Percentiles rank a stretch among this genome's conserved stretches.
Conservation (phyloP, 2,329 filamentous ascomycete species). For the Talaromyces verruculosus region DNA sequence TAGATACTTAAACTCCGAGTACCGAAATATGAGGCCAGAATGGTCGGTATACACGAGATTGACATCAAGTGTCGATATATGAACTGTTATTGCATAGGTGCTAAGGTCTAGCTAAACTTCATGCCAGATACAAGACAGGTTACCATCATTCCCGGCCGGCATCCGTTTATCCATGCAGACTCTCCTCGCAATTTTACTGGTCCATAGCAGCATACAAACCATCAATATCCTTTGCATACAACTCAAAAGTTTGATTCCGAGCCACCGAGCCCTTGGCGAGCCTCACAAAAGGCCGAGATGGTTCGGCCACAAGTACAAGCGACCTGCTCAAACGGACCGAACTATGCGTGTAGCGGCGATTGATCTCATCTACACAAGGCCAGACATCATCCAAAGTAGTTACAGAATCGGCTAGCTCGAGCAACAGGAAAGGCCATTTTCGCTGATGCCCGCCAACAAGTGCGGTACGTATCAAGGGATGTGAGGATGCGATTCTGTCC, state of each 20-base stretch:
- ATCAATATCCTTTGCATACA: conserved; percentile 16
- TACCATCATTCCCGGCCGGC: neutral
- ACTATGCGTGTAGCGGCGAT: conserved; percentile 6
- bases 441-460: conserved; percentile 28
- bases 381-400: conserved; percentile 13
- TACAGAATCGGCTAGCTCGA: conserved; percentile 23
- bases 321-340: conserved; percentile 16
- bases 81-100: neutral
- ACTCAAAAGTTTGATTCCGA: conserved; percentile 14
- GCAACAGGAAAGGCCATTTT: conserved; percentile 26
- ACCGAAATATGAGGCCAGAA: neutral
- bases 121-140: neutral
- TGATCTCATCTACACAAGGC: conserved; percentile 10
- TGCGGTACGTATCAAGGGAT: conserved; percentile 25
- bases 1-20: neutral
- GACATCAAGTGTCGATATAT: too few species aligned
- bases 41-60: neutral
- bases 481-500: conserved; percentile 26
- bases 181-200: neutral
- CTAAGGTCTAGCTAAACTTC: neutral
- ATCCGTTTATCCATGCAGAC: neutral
- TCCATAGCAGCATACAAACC: conserved; percentile 12
- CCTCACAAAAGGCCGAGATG: conserved; percentile 15
- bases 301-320: conserved; percentile 7
- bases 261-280: conserved; percentile 17